Conservation (phyloP, 345 rosid species). For the Carallia pectinifolia region DNA sequence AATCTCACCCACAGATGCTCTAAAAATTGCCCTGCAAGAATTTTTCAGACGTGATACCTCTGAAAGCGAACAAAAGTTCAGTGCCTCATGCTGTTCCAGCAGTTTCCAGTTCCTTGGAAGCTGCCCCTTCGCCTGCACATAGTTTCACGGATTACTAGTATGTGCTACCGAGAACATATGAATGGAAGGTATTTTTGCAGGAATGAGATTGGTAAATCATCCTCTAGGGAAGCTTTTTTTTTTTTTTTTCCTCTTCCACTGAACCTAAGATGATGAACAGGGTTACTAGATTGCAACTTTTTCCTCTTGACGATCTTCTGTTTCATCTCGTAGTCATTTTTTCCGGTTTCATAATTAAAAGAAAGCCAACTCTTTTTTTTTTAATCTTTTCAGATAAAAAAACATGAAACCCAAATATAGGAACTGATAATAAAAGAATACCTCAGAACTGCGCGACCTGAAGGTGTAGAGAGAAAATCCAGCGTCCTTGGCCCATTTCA, state of each 20-base stretch:
- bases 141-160: conserved; percentile 1
- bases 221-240: too few species aligned
- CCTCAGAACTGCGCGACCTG: conserved; percentile 16
- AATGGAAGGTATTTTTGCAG: neutral
- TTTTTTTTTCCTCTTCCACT: too few species aligned
- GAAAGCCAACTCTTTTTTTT: too few species aligned
- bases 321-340: too few species aligned
- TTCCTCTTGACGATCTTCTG: too few species aligned
- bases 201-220: neutral
- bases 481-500: conserved; percentile 45
- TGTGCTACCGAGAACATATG: neutral
- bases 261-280: too few species aligned
- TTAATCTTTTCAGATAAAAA: too few species aligned
- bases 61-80: conserved; percentile 35
- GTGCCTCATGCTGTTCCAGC: conserved; percentile 32
- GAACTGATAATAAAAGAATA: conserved; percentile 9
- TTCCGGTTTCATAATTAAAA: too few species aligned
- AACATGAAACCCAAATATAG: neutral
- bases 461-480: conserved; percentile 22
- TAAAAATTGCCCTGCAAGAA: conserved; percentile 33
- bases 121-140: conserved; percentile 24
- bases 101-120: conserved; percentile 54
- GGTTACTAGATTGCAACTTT: too few species aligned
- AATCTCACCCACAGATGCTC: conserved; percentile 48
- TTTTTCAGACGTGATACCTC: conserved; percentile 31